These are phyloP conservation scores for Psilocybe azurescens DNA, from an alignment of 768 basidiomycete species.

Conservation along the genomic window DNA sequence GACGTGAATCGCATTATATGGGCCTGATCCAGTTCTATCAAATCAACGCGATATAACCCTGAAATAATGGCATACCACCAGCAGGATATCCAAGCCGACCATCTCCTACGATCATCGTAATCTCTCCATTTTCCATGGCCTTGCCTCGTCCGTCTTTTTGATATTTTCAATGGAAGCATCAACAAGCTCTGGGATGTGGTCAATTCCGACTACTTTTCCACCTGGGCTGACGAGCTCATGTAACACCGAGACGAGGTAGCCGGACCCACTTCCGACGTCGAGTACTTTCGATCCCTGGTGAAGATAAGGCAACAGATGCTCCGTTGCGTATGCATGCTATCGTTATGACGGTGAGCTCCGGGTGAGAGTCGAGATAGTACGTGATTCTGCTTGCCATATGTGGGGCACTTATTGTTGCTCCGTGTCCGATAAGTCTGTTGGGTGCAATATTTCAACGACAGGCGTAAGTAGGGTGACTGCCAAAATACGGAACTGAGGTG, in stretches of 20 bases:
- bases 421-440: slow-evolving; percentile 72
- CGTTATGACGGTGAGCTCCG: background rate
- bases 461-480: background rate
- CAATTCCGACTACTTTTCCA: slow-evolving; percentile 85
- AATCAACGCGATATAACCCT: background rate
- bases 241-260: slow-evolving; percentile 84
- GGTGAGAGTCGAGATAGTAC: background rate
- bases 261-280: slow-evolving; percentile 90
- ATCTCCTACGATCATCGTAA: slow-evolving; percentile 77
- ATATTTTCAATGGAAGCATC: slow-evolving; percentile 75
- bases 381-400: slow-evolving; percentile 75
- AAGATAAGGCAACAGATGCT: slow-evolving; percentile 78
- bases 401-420: slow-evolving; percentile 94
- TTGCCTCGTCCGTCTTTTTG: slow-evolving; percentile 63
- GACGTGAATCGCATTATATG: slow-evolving; percentile 89
- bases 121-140: slow-evolving; percentile 55
- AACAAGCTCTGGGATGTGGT: slow-evolving; percentile 85
- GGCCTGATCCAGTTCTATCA: slow-evolving; percentile 41
- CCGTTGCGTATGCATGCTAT: slow-evolving; percentile 85
- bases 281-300: slow-evolving; percentile 76
- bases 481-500: slow-evolving; percentile 63
- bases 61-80: slow-evolving; percentile 28
- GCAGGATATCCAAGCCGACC: slow-evolving; percentile 68
- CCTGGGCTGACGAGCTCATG: slow-evolving; percentile 66
- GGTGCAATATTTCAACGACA: background rate